These are phyloP conservation scores for Phaffia australis DNA, from an alignment of 768 basidiomycete genomes.

Conservation along the genomic window DNA sequence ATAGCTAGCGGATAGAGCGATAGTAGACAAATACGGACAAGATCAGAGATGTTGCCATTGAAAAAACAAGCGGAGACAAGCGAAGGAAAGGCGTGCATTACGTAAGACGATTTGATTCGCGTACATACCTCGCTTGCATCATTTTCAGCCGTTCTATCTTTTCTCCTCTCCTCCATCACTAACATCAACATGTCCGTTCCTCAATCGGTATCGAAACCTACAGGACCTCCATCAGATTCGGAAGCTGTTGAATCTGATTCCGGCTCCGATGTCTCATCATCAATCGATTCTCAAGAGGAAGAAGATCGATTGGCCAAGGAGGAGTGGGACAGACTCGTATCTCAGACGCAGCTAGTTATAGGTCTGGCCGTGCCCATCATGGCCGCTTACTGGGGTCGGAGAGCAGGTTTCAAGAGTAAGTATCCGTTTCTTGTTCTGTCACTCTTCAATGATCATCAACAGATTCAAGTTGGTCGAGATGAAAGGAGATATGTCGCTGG, in stretches of 20 bases:
- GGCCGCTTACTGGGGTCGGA: slow-evolving; percentile 20
- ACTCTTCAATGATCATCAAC: background rate
- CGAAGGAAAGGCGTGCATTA: too few species aligned
- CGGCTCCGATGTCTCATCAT: too few species aligned
- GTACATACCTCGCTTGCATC: background rate
- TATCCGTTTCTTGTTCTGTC: background rate
- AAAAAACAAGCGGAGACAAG: too few species aligned
- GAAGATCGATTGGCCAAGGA: slow-evolving; percentile 9
- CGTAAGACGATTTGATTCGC: too few species aligned
- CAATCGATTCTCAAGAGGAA: slow-evolving; percentile 15
- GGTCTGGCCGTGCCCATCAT: slow-evolving; percentile 20
- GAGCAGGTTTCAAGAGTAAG: slow-evolving; percentile 22
- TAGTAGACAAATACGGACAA: too few species aligned
- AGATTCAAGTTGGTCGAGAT: background rate
- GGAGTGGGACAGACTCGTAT: slow-evolving; percentile 21
- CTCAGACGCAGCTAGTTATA: slow-evolving; percentile 19
- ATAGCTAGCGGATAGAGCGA: too few species aligned
- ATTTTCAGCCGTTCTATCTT: slow-evolving; percentile 24
- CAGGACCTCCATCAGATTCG: too few species aligned
- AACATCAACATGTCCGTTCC: slow-evolving; percentile 36
- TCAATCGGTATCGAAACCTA: slow-evolving; percentile 26
- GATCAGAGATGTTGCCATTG: too few species aligned
- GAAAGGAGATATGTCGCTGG: background rate
- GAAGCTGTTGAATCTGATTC: too few species aligned
- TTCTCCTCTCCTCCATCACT: slow-evolving; percentile 25